Percentiles rank a stretch among this genome's conserved stretches.
Conservation (phyloP, 2,329 filamentous ascomycete genomes). For the Daldinia eschscholtzii region DNA sequence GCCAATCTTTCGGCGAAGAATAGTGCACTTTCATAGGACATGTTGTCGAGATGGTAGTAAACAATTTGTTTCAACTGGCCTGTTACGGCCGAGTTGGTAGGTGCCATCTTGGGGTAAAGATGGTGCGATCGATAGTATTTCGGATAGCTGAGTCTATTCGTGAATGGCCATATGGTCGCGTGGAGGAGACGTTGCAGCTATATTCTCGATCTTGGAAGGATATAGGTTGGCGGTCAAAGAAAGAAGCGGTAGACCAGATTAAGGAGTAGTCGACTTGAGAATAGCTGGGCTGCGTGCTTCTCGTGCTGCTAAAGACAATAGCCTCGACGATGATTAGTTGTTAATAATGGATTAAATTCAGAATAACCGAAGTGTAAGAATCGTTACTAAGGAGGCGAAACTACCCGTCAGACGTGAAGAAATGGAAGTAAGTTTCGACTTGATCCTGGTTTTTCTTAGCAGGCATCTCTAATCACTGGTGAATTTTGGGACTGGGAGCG, state of each 20-base stretch:
- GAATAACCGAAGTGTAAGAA: slow-evolving; percentile 17
- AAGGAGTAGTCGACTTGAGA: slow-evolving; percentile 8
- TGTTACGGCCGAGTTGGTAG: slow-evolving; percentile 63
- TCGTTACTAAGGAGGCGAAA: slow-evolving; percentile 10
- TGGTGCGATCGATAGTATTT: slow-evolving; percentile 28
- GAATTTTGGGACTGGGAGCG: slow-evolving; percentile 16
- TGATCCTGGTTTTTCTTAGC: slow-evolving; percentile 28
- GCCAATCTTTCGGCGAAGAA: slow-evolving; percentile 91
- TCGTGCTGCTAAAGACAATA: slow-evolving; percentile 14
- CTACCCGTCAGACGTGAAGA: slow-evolving; percentile 18
- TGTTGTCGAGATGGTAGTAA: slow-evolving; percentile 86
- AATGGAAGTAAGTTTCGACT: slow-evolving; percentile 29
- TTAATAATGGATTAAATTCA: slow-evolving; percentile 29
- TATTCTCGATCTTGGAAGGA: slow-evolving; percentile 18
- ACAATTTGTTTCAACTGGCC: slow-evolving; percentile 70
- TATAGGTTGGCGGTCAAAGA: slow-evolving; percentile 25
- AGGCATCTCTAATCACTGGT: slow-evolving; percentile 36
- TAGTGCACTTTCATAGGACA: slow-evolving; percentile 87
- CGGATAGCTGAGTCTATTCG: slow-evolving; percentile 39
- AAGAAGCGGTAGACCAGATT: slow-evolving; percentile 22
- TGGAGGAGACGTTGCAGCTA: slow-evolving; percentile 25
- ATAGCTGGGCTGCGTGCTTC: slow-evolving; percentile 15
- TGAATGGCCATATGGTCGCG: slow-evolving; percentile 55
- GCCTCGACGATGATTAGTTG: slow-evolving; percentile 29
- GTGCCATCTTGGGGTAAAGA: slow-evolving; percentile 61